Evolutionary conservation across 2,329 filamentous ascomycete genomes (phyloP).

Genomic region (Saccharata proteae): DNA sequence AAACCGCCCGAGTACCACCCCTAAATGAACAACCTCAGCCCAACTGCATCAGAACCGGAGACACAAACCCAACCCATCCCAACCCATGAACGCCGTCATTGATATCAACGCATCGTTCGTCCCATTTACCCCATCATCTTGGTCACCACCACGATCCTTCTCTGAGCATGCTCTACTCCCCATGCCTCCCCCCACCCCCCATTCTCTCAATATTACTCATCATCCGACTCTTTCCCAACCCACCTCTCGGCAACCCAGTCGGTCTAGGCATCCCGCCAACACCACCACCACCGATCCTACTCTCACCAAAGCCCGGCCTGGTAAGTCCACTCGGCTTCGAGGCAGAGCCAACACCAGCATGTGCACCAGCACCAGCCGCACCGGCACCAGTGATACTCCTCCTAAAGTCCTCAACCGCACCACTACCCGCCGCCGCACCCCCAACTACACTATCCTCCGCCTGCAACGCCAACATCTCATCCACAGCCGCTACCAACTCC

Average conservation of each 20-base stretch:
- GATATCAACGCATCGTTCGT: too few species aligned
- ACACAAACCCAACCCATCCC: too few species aligned
- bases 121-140: too few species aligned
- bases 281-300: conserved; percentile 16
- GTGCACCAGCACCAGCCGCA: conserved; percentile 1
- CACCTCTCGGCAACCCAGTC: conserved; percentile 2
- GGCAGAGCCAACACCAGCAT: not conserved
- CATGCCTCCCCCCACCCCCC: conserved; percentile 40
- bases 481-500: conserved; percentile 66
- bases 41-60: too few species aligned
- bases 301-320: conserved; percentile 40
- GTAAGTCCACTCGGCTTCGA: conserved; percentile 45
- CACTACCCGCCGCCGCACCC: conserved; percentile 24
- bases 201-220: conserved; percentile 83
- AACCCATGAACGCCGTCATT: too few species aligned
- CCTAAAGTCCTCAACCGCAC: conserved; percentile 28
- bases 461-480: conserved; percentile 69
- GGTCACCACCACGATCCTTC: too few species aligned
- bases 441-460: conserved; percentile 37
- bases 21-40: too few species aligned
- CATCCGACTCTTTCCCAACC: conserved; percentile 51
- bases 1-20: too few species aligned
- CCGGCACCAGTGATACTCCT: conserved; percentile 34
- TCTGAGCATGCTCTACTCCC: too few species aligned
- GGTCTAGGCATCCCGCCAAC: conserved; percentile 18